Evolutionary conservation across 2,329 filamentous ascomycete genomes (phyloP).

Genomic region (Mariannaea elegans): DNA sequence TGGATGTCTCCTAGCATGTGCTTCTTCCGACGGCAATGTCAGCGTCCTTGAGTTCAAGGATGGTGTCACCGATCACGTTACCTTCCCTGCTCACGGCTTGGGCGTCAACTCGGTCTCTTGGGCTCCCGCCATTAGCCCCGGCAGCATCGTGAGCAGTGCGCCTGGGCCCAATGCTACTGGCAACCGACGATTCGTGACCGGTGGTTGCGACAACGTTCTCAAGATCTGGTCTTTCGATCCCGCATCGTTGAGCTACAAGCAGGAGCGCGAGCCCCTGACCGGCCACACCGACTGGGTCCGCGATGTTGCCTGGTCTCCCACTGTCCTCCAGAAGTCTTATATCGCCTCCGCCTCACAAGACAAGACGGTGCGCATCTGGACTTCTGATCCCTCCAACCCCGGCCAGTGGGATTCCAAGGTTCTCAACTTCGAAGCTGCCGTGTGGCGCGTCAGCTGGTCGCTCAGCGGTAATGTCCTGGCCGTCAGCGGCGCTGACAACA

Average conservation of each 20-base stretch:
- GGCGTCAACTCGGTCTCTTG: conserved; percentile 97
- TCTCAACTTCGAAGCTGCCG: conserved; percentile 85
- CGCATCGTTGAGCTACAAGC: conserved; percentile 67
- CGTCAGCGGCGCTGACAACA: conserved; percentile 93
- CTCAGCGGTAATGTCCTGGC: conserved; percentile 96
- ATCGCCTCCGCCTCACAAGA: conserved; percentile 96
- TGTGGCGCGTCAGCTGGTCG: conserved; percentile 98
- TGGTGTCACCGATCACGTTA: conserved; percentile 88
- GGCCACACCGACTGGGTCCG: conserved; percentile 97
- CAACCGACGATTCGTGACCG: conserved; percentile 89
- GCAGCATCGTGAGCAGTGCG: conserved; percentile 81
- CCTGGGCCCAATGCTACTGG: conserved; percentile 67
- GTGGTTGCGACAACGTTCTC: conserved; percentile 90
- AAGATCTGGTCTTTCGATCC: conserved; percentile 90
- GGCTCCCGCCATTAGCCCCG: conserved; percentile 87
- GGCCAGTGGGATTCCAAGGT: conserved; percentile 86
- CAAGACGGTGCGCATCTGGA: conserved; percentile 98
- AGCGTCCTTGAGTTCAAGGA: conserved; percentile 97
- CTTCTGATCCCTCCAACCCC: conserved; percentile 68
- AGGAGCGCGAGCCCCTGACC: conserved; percentile 70
- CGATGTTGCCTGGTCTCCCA: conserved; percentile 97
- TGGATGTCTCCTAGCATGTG: conserved; percentile 93
- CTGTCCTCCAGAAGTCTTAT: conserved; percentile 93
- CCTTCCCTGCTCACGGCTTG: conserved; percentile 90
- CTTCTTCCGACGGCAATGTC: conserved; percentile 92